Evolutionary conservation across 345 rosid genomes (phyloP), one percentile per base, ranked within the genome.

Genomic region (Physaria fendleri): DNA sequence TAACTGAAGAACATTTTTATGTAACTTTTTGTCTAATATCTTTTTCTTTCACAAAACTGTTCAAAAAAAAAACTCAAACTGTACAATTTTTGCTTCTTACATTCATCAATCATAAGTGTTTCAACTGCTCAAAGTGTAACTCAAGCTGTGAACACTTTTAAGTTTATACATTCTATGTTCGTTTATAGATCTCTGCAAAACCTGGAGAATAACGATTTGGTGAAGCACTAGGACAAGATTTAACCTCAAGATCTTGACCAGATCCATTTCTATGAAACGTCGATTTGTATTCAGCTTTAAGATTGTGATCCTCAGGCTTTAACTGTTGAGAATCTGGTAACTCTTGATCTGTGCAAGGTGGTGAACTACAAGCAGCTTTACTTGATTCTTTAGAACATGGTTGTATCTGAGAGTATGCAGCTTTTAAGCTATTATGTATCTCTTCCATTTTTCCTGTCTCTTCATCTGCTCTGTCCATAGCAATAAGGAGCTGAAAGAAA

Each of bases 391-490:
- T 65, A 50, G 81, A 55, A 34, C 56, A 48, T 22, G 73, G n/a
- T 7, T 78, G 80, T 49, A 79, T 59, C 74, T 82, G 97, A 74
- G 84, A 77, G 68, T 87, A 93, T n/a, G 87, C 97, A 17, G 77
- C 70, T 32, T 48, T 73, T 56, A 93, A 54, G 49, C 65, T 69
- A 53, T 56, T 29, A 42, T 76, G 74, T 29, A 81, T 65, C 68
- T 81, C 87, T 53, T 78, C 81, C 66, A 72, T 49, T 52, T 64
- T 78, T 75, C 87, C 95, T 33, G 71, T 32, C 27, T 25, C 73
- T 65, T 89, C 88, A 52, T 93, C 94, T 41, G 64, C 74, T 66
- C 79, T 74, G 84, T 93, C 99, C 99, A 87, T 79, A 66, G 86
- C 84, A 2, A 83, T 76, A 18, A 93, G 85, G 59, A 78, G 70